Base-by-base conservation (phyloP, 768 basidiomycete genomes). In the Amanita pseudoporphyria region DNA sequence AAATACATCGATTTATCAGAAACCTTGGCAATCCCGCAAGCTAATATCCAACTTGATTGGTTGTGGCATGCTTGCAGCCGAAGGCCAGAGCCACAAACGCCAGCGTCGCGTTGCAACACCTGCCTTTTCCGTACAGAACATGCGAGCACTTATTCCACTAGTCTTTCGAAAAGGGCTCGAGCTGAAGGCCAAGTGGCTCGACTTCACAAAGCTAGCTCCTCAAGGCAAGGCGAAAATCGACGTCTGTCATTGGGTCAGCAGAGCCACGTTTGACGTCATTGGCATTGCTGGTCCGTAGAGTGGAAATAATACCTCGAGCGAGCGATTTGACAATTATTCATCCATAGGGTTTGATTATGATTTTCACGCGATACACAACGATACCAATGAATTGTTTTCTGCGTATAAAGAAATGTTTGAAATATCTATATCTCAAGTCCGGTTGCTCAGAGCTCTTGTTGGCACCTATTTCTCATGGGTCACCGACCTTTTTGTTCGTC, bases 281-380 rank as follows among this genome's bases (percentile, higher is more conserved):
- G 93, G 91, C 1, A 62, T 88, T n/a, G 87, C 91, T 36, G 87
- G 87, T 87, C 49, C 40, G 69, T 60, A 6, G 19, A 21, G 1
- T 19, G 10, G 10, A 21, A 30, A 2, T 19, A 24, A 9, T 33
- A 22, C 30, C 22, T 3, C 16, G 9, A n/a, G 1, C 6, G 21
- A 35, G 19, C 35, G 36, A 37, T 50, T 40, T 35, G 24, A 12
- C 33, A 32, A 32, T 6, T 44, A 9, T 40, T 5, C 45, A n/a
- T n/a, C n/a, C n/a, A n/a, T n/a, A 89, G 88, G 85, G 1, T 95
- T 94, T 59, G 87, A 82, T 54, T 94, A 94, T 58, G 71, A 83
- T 50, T 92, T 96, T 68, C 81, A 87, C 53, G 81, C 92, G 1
- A 83, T 95, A 31, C 74, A 84, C 40, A 75, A 87, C 39, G 83